Evolutionary conservation across 192 early-diverging fungal species (phyloP), one percentile per base, ranked within the genome.

Genomic region (Pilobolus umbonatus): DNA sequence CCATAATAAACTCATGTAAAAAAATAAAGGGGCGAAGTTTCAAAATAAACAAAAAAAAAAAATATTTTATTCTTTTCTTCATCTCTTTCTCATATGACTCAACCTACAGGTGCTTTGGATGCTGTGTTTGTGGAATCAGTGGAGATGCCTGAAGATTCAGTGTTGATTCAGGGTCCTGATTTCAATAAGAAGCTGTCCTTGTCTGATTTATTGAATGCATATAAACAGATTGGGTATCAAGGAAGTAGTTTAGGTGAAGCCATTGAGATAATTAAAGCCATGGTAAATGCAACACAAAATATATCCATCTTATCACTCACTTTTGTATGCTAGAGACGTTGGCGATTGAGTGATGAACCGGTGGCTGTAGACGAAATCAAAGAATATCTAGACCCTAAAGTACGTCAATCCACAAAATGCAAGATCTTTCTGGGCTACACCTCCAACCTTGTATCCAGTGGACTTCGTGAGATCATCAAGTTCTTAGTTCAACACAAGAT

Each of bases 361-460:
- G 67, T 90, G 29, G 42, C 65, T 1, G 67, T 61, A 0, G 77
- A 85, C 31, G 88, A 89, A 42, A 64, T 77, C 10, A 80, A 87
- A 3, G 75, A 85, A 31, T 73, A 70, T 14, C 59, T 73, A 30
- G 84, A 91, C 40, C 80, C 84, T 0, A 72, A 78, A 44, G 71
- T 78, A 26, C 83, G 92, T 22, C 58, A 65, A 22, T 72, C 69
- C 4, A 80, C 82, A 45, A 95, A 92, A 71, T 96, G 94, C 80
- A 98, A 96, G 74, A 94, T 99, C 22, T 99, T 97, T 58, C 69
- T 99, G 35, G 95, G 95, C 15, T 99, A 95, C 66, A 99, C 97
- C 5, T 99, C 97, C 22, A 99, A 99, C 64, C 78, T 99, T 4
- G 88, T 99, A 14, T 98, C 97, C 0, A 89, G 90, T 19, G 97